A percentile compares a stretch with the other conserved stretches of the same genome.
phyloP scores from a whole-genome alignment of 2,329 filamentous ascomycete species.

The Hyphodiscus sp. region DNA sequence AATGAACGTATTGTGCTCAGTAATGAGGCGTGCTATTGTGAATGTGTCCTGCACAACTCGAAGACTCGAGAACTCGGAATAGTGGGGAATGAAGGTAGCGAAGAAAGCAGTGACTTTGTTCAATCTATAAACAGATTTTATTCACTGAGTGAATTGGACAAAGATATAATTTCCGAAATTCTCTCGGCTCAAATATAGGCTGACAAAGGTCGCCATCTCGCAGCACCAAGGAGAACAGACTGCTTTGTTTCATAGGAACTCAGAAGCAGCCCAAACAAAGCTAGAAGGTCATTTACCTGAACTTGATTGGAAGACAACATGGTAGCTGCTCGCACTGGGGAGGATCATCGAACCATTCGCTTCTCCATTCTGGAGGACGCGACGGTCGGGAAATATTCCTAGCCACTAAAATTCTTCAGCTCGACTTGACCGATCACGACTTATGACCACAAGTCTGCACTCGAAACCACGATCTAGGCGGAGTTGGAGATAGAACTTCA shows the following conservation, averaged over 20 bases:
- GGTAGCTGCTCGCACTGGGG: neutral
- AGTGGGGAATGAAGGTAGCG: neutral
- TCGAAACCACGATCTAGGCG: neutral
- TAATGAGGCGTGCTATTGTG: neutral
- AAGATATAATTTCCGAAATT: neutral
- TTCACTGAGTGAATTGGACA: neutral
- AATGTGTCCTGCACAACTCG: neutral
- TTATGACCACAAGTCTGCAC: neutral
- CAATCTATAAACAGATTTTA: neutral
- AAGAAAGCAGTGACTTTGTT: neutral
- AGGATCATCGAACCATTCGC: neutral
- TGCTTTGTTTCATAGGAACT: neutral
- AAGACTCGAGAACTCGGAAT: neutral
- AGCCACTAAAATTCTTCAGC: neutral
- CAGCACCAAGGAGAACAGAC: neutral
- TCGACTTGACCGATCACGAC: neutral
- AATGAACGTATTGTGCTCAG: neutral
- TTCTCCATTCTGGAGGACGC: neutral
- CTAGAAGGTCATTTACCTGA: neutral
- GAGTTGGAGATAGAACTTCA: neutral
- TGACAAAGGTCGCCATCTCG: neutral
- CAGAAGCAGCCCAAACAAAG: neutral
- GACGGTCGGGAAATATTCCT: neutral
- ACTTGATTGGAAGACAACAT: neutral
- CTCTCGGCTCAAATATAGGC: neutral